Percentiles rank a stretch among this genome's conserved stretches.
These are phyloP conservation scores for Candida ascalaphidarum DNA, from an alignment of 805 yeast genomes.

Conservation along the genomic window DNA sequence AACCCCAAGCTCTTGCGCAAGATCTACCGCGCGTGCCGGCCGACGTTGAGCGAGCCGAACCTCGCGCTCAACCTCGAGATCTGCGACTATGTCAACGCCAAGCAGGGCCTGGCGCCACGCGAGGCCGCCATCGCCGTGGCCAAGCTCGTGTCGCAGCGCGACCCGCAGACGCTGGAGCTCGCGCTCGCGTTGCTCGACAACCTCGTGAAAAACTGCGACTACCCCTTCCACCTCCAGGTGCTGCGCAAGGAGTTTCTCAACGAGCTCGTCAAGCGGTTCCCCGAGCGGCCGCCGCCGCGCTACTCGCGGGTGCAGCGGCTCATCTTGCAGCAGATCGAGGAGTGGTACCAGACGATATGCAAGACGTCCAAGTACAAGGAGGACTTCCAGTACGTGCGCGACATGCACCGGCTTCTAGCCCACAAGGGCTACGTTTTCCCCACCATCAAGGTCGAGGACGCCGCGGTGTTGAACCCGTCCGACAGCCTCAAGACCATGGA, in stretches of 20 bases:
- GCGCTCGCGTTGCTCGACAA: constrained; percentile 82
- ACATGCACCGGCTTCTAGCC: constrained; percentile 86
- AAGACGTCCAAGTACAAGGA: constrained; percentile 83
- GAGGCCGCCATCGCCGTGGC: constrained; percentile 89
- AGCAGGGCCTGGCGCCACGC: constrained; percentile 83
- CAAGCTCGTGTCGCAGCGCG: constrained; percentile 71
- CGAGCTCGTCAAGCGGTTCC: constrained; percentile 86
- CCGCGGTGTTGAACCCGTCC: constrained; percentile 86
- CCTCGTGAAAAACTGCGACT: constrained; percentile 94
- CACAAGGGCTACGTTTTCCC: constrained; percentile 94
- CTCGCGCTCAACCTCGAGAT: constrained; percentile 83
- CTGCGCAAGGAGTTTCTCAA: constrained; percentile 91
- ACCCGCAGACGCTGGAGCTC: constrained; percentile 74
- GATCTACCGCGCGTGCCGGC: constrained; percentile 75
- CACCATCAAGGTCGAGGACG: constrained; percentile 80
- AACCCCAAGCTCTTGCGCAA: constrained; percentile 38
- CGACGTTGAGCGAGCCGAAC: constrained; percentile 78
- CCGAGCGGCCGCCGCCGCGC: constrained; percentile 86
- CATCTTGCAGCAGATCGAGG: constrained; percentile 85
- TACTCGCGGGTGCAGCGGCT: constrained; percentile 78
- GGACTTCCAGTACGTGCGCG: constrained; percentile 85
- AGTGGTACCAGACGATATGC: constrained; percentile 95
- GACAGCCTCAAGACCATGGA: constrained; percentile 82
- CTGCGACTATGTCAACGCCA: constrained; percentile 86
- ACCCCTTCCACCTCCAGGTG: constrained; percentile 91